Evolutionary conservation across 106 monocot species (phyloP), one percentile per base, ranked within the genome.

Genomic region (Narthecium ossifragum): DNA sequence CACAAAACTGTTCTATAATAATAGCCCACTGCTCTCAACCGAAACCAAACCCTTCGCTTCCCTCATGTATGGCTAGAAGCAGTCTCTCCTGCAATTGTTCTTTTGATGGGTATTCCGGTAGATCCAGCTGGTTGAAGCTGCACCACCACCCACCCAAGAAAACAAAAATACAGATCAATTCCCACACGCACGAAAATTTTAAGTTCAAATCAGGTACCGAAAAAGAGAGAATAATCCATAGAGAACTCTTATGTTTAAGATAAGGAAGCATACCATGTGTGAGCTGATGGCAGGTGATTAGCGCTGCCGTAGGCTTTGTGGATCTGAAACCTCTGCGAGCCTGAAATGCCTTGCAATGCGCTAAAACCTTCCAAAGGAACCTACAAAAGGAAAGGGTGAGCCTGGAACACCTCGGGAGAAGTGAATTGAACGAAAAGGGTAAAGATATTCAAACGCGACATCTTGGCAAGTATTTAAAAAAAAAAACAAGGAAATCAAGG

Each of bases 331-430:
- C 76, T 84, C 60, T 98, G 98, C 0, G 90, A 70, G 10, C 98
- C 98, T 14, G 98, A 98, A 30, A 98, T 98, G 27, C 98, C 98
- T 76, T 98, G 98, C 22, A 98, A 78, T 29, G 98, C 98, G 57
- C 84, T 87, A 53, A 98, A 98, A 56, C 98, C 98, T 70, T 98
- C 98, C 70, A 98, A 55, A 28, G 98, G 98, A 25, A 98, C 98
- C 96, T 96, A 78, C 20, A 26, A 18, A 60, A 31, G 21, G 27
- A 7, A n/a, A 51, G 53, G 29, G 25, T n/a, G n/a, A n/a, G n/a
- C n/a, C n/a, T n/a, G n/a, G n/a, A n/a, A n/a, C n/a, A n/a, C n/a
- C n/a, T n/a, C n/a, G n/a, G n/a, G n/a, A n/a, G n/a, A n/a, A n/a
- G n/a, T n/a, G n/a, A n/a, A n/a, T n/a, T n/a, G n/a, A n/a, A n/a